phyloP scores from a whole-genome alignment of 352 stramenopile species.

The Phytophthora chlamydospora region DNA sequence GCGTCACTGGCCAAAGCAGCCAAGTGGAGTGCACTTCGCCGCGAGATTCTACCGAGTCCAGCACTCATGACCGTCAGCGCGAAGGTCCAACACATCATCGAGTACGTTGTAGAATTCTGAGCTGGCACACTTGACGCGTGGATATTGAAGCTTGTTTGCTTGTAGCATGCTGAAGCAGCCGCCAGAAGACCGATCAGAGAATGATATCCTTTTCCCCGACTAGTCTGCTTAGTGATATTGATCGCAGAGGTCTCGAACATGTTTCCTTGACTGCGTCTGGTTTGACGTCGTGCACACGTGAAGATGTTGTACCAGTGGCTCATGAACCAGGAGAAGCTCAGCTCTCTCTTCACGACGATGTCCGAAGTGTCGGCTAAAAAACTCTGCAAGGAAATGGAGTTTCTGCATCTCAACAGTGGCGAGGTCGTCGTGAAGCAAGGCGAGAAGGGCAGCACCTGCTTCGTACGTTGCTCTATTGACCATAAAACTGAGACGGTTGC shows the following conservation, averaged over 20 bases:
- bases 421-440: conserved; percentile 84
- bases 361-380: conserved; percentile 86
- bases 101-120: conserved; percentile 36
- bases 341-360: conserved; percentile 87
- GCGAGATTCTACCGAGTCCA: conserved; percentile 50
- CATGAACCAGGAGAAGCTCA: conserved; percentile 90
- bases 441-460: conserved; percentile 88
- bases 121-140: not conserved
- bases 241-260: not conserved
- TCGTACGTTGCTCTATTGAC: conserved; percentile 42
- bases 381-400: conserved; percentile 88
- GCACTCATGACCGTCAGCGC: conserved; percentile 65
- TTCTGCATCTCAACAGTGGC: conserved; percentile 68
- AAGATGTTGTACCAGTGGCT: conserved; percentile 84
- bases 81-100: conserved; percentile 72
- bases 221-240: not conserved
- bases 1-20: conserved; percentile 8
- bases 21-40: conserved; percentile 41
- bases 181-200: conserved; percentile 70
- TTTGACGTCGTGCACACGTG: conserved; percentile 38
- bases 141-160: not conserved
- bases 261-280: conserved; percentile 12
- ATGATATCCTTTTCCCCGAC: conserved; percentile 50
- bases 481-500: not conserved
- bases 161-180: conserved; percentile 65